Conservation (phyloP, 345 rosid genomes). For the Tarenaya hassleriana region DNA sequence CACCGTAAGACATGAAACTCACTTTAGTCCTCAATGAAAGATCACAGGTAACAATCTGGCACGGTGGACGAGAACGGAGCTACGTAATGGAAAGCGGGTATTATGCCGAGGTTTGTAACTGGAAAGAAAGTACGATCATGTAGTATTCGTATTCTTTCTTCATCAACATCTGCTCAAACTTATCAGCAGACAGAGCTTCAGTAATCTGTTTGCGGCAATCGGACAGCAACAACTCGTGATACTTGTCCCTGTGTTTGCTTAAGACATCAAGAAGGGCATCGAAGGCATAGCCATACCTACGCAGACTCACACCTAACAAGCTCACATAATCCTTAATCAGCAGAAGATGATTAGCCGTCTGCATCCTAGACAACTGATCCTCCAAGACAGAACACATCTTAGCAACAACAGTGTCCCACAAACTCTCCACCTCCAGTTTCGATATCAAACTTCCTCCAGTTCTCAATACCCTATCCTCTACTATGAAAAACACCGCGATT, state of each 20-base stretch:
- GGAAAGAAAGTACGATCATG: conserved; percentile 96
- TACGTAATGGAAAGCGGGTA: conserved; percentile 80
- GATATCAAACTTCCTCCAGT: conserved; percentile 88
- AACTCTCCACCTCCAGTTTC: conserved; percentile 73
- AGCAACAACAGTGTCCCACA: conserved; percentile 92
- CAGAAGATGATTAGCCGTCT: conserved; percentile 90
- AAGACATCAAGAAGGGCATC: conserved; percentile 86
- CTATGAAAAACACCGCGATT: conserved; percentile 91
- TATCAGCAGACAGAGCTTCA: conserved; percentile 86
- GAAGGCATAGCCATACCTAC: conserved; percentile 80
- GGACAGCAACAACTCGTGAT: conserved; percentile 80
- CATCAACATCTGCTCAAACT: conserved; percentile 97
- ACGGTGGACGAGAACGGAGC: conserved; percentile 94
- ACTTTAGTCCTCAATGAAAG: conserved; percentile 93
- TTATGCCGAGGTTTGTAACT: conserved; percentile 77
- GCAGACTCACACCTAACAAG: conserved; percentile 82
- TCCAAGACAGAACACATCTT: conserved; percentile 95
- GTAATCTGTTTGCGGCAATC: conserved; percentile 90
- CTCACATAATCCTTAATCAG: conserved; percentile 95
- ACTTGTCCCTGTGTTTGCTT: conserved; percentile 90
- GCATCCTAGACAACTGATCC: conserved; percentile 99
- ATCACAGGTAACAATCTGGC: conserved; percentile 91
- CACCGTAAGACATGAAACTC: conserved; percentile 92
- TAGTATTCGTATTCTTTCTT: conserved; percentile 94
- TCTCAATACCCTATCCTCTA: conserved; percentile 81